Evolutionary conservation across 345 rosid species (phyloP), one percentile per base, ranked within the genome.

Genomic region (Salix arbutifolia): DNA sequence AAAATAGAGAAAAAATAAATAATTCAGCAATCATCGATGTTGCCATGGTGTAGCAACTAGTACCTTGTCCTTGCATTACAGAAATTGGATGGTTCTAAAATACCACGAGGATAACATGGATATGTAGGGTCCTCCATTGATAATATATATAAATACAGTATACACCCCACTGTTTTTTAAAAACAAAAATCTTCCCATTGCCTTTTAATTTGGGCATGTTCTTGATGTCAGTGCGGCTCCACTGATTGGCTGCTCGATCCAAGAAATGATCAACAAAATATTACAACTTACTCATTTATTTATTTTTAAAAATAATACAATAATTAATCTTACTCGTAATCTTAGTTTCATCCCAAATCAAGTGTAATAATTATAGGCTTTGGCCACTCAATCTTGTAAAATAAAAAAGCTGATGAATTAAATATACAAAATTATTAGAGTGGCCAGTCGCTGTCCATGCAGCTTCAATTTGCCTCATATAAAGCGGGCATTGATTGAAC

Each of bases 21-120:
- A 77, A 84, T 81, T 78, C 78, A n/a, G 71, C 76, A 70, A 79
- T 2, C 2, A 38, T 38, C 85, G 26, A 8, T 9, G 31, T 64
- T 18, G 38, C 21, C 5, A 26, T 11, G 73, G 28, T 16, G 40
- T 5, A 61, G 28, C 18, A 65, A 40, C 66, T 60, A 8, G 69
- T 40, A 8, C 2, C 8, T 38, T 62, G 67, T 73, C 58, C 58
- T 18, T 42, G 17, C 6, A 33, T 16, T 60, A 25, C 1, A 37
- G 3, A 38, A 38, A 30, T 12, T 40, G 52, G 1, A 3, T 2
- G 48, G 1, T n/a, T 44, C 6, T 9, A 28, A 8, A 14, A 28
- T 10, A 14, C 50, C 72, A 25, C 33, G 12, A 42, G 11, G 56
- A 56, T 18, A 44, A 16, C 31, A 44, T 71, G 64, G 30, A 52